phyloP scores from a whole-genome alignment of 2,329 filamentous ascomycete genomes.

The Fonsecaea pedrosoi region DNA sequence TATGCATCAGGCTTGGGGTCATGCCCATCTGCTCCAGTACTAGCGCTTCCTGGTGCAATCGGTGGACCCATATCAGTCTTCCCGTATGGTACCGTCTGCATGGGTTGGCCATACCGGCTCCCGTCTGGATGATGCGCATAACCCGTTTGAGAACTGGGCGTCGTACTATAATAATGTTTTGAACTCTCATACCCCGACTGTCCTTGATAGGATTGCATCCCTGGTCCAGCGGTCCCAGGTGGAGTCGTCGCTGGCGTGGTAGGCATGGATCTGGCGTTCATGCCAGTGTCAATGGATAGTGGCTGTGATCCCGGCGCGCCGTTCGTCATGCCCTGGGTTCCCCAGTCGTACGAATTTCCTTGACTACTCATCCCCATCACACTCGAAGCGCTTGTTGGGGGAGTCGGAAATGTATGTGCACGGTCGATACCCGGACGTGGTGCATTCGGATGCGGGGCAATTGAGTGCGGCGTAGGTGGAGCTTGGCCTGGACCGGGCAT shows the following conservation, averaged over 20 bases:
- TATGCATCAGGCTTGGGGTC: constrained; percentile 74
- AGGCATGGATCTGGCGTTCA: constrained; percentile 84
- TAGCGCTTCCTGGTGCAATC: constrained; percentile 64
- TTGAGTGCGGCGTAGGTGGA: constrained; percentile 71
- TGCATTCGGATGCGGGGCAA: constrained; percentile 64
- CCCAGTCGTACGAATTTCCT: constrained; percentile 81
- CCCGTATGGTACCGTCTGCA: constrained; percentile 68
- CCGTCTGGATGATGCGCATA: constrained; percentile 73
- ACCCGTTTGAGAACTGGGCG: constrained; percentile 70
- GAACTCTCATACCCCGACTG: constrained; percentile 75
- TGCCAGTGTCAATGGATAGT: constrained; percentile 79
- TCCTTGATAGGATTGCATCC: constrained; percentile 77
- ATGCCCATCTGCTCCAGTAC: constrained; percentile 65
- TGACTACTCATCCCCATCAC: constrained; percentile 77
- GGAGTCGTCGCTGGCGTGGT: constrained; percentile 91
- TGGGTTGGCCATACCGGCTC: constrained; percentile 66
- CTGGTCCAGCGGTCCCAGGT: constrained; percentile 76
- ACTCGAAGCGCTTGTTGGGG: constrained; percentile 89
- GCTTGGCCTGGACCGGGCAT: constrained; percentile 67
- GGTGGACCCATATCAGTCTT: constrained; percentile 91
- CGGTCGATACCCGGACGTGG: constrained; percentile 78
- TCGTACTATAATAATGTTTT: constrained; percentile 77
- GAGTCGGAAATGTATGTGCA: constrained; percentile 91
- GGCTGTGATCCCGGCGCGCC: constrained; percentile 68
- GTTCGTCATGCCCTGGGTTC: constrained; percentile 68